phyloP scores from a whole-genome alignment of 345 rosid species.

The Camelina neglecta region DNA sequence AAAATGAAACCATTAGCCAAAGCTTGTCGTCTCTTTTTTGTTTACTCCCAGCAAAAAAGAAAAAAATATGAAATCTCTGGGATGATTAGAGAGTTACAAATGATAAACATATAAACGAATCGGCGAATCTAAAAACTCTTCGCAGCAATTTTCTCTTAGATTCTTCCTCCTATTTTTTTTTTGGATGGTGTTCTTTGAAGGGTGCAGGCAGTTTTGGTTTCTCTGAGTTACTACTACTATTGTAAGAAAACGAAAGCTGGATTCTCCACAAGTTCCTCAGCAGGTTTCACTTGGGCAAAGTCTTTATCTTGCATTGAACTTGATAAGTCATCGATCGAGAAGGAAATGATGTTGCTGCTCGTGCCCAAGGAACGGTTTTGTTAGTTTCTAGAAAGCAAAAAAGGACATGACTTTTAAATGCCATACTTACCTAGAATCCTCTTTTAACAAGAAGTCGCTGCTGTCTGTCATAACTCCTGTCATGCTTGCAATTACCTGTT shows the following conservation, averaged over 20 bases:
- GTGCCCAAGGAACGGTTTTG: constrained; percentile 2
- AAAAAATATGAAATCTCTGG: background rate
- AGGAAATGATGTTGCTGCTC: constrained; percentile 63
- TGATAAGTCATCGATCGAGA: constrained; percentile 82
- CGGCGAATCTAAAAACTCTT: constrained; percentile 21
- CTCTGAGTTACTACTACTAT: constrained; percentile 1
- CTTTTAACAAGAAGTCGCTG: constrained; percentile 89
- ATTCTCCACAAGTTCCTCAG: constrained; percentile 77
- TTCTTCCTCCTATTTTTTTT: constrained; percentile 6
- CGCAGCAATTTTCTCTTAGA: constrained; percentile 21
- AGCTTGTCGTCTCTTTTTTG: background rate
- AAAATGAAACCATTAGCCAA: background rate
- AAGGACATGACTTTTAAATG: background rate
- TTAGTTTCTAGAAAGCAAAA: constrained; percentile 19
- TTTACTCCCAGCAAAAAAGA: constrained; percentile 11
- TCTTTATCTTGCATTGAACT: constrained; percentile 86
- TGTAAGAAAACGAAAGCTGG: constrained; percentile 82
- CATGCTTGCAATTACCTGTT: constrained; percentile 94
- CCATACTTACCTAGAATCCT: constrained; percentile 69
- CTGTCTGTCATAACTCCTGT: constrained; percentile 84
- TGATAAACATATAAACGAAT: constrained; percentile 4
- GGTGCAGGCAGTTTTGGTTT: constrained; percentile 25
- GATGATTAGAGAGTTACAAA: constrained; percentile 20
- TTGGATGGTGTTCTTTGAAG: constrained; percentile 27
- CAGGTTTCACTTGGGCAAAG: constrained; percentile 75